A percentile compares a stretch with the other conserved stretches of the same genome.
Evolutionary conservation across 305 asterid genomes (phyloP).

Genomic region (Rubia occidens): DNA sequence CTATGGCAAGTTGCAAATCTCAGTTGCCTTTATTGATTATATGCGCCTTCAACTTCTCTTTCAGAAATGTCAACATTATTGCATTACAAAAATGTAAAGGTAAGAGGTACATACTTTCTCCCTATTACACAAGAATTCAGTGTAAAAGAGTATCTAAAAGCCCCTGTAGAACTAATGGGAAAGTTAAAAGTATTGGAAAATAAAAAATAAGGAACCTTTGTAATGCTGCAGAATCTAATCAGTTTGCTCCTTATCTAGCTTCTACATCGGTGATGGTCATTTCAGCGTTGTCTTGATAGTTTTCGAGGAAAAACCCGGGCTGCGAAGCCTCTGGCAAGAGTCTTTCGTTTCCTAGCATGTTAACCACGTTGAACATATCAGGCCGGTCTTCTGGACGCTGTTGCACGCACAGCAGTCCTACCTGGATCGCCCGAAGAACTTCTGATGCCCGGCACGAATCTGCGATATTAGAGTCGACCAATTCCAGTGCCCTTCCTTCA

Average conservation of each 20-base stretch:
- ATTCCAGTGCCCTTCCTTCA: constrained; percentile 28
- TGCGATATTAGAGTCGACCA: constrained; percentile 19
- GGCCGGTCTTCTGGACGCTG: constrained; percentile 3
- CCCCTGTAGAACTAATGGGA: neutral
- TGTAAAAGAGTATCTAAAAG: neutral
- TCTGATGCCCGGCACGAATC: constrained; percentile 16
- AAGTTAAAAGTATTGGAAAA: no score
- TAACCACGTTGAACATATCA: neutral
- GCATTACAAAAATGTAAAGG: no score
- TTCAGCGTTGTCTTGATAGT: constrained; percentile 8
- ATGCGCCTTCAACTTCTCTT: neutral
- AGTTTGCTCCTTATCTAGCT: constrained; percentile 13
- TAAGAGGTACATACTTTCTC: neutral
- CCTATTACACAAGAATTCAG: neutral
- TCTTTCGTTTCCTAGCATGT: constrained; percentile 30
- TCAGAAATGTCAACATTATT: no score
- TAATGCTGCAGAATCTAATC: no score
- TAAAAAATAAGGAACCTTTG: no score
- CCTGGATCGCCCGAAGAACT: constrained; percentile 27
- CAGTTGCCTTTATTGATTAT: neutral
- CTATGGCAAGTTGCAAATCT: neutral
- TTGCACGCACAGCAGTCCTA: constrained; percentile 29
- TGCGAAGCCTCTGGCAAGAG: constrained; percentile 32
- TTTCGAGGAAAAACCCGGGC: constrained; percentile 40
- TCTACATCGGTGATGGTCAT: constrained; percentile 27